Evolutionary conservation across 352 stramenopile genomes (phyloP).

Genomic region (Aphanomyces euteiches): DNA sequence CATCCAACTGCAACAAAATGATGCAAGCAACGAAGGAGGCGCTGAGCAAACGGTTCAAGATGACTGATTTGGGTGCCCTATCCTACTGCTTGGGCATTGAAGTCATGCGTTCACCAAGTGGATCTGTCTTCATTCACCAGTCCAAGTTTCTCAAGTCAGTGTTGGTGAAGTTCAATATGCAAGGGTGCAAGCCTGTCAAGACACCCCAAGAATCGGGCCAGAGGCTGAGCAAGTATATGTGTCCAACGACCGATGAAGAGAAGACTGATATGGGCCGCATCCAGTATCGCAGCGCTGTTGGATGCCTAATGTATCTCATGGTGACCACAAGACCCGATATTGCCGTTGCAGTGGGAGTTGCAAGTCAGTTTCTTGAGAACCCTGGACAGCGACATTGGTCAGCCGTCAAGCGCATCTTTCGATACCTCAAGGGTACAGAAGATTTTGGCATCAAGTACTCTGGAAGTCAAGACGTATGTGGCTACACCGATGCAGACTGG

Average conservation of each 20-base stretch:
- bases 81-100: slow-evolving; percentile 10
- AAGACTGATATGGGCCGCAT: no score
- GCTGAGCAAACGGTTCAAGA: slow-evolving; percentile 31
- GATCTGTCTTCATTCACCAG: slow-evolving; percentile 31
- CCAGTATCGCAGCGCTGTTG: no score
- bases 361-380: slow-evolving; percentile 27
- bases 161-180: slow-evolving; percentile 13
- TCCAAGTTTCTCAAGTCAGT: slow-evolving; percentile 21
- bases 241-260: no score
- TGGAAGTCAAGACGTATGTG: slow-evolving; percentile 3
- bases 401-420: slow-evolving; percentile 33
- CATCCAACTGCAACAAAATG: slow-evolving; percentile 27
- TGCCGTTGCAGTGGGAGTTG: slow-evolving; percentile 35
- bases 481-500: slow-evolving; percentile 31
- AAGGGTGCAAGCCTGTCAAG: slow-evolving; percentile 18
- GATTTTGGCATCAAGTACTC: slow-evolving; percentile 34
- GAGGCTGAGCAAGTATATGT: slow-evolving; percentile 28
- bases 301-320: slow-evolving; percentile 42
- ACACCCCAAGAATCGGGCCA: slow-evolving; percentile 27
- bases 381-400: slow-evolving; percentile 35
- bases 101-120: slow-evolving; percentile 11
- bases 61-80: slow-evolving; percentile 10
- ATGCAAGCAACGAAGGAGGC: slow-evolving; percentile 21
- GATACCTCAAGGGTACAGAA: slow-evolving; percentile 40
- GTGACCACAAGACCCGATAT: slow-evolving; percentile 38